Percentiles rank a stretch among this genome's conserved stretches.
Evolutionary conservation across 176 grass and related monocot genomes (phyloP).

Genomic region (Tuctoria greenei): DNA sequence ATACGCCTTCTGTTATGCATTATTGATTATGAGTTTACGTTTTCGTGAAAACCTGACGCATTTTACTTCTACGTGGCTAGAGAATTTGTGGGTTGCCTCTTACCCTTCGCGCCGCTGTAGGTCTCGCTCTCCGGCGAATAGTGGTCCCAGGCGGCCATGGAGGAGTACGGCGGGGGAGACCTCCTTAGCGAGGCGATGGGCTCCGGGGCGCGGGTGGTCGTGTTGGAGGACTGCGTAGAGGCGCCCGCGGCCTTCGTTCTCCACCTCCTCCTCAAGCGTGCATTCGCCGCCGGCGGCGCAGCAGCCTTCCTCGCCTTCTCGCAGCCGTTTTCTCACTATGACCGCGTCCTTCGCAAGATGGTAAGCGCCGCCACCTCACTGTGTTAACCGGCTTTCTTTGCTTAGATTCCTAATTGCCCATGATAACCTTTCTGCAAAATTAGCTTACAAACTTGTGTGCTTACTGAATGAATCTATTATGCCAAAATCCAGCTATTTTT

Average conservation of each 20-base stretch:
- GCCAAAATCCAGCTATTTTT: too few relatives aligned
- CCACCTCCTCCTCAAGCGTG: slow-evolving; percentile 63
- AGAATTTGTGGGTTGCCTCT: not conserved
- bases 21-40: too few relatives aligned
- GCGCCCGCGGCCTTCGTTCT: slow-evolving; percentile 61
- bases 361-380: not conserved
- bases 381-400: not conserved
- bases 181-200: slow-evolving; percentile 62
- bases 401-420: not conserved
- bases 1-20: too few relatives aligned
- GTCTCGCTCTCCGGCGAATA: not conserved
- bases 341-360: slow-evolving; percentile 65
- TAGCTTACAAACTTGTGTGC: not conserved
- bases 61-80: too few relatives aligned
- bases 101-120: not conserved
- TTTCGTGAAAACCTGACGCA: too few relatives aligned
- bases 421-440: not conserved
- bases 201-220: slow-evolving; percentile 43
- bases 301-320: slow-evolving; percentile 48
- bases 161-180: slow-evolving; percentile 34
- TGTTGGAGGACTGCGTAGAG: slow-evolving; percentile 74
- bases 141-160: slow-evolving; percentile 23
- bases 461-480: not conserved
- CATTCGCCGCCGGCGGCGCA: slow-evolving; percentile 1
- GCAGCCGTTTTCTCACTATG: slow-evolving; percentile 61